Conservation (phyloP, 495 filamentous ascomycete species). For the Penicillium maclennaniae region DNA sequence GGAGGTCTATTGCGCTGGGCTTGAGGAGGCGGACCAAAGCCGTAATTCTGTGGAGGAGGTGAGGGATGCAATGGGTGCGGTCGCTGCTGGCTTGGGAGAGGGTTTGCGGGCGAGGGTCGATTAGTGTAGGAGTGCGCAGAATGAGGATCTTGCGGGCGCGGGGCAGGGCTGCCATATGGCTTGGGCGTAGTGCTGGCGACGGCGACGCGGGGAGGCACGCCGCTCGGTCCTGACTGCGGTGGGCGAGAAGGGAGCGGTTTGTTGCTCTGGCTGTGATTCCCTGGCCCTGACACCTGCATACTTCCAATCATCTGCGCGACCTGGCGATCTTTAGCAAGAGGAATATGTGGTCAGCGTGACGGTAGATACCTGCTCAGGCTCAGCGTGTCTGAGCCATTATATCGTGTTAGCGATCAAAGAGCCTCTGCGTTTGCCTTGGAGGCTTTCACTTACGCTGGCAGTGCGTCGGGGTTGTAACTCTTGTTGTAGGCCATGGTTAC, state of each 20-base stretch:
- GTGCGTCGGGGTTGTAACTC: constrained; percentile 90
- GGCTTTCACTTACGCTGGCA: constrained; percentile 73
- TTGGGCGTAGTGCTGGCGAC: constrained; percentile 28
- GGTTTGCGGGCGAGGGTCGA: constrained; percentile 23
- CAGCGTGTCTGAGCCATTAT: constrained; percentile 68
- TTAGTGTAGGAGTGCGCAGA: constrained; percentile 29
- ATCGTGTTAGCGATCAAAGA: constrained; percentile 9
- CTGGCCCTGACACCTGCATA: constrained; percentile 24
- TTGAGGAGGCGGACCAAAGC: constrained; percentile 50
- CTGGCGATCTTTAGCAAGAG: constrained; percentile 23
- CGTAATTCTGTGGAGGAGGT: constrained; percentile 58
- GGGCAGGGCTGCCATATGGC: constrained; percentile 21
- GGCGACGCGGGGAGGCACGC: constrained; percentile 29
- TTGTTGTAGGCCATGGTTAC: constrained; percentile 86
- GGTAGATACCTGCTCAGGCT: constrained; percentile 77
- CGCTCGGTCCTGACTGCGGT: constrained; percentile 20
- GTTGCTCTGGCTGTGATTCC: constrained; percentile 12
- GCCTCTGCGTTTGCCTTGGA: background rate
- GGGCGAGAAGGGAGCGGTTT: constrained; percentile 29
- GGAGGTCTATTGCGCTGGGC: constrained; percentile 45
- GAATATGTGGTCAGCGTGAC: background rate
- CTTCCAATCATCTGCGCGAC: constrained; percentile 53
- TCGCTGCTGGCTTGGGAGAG: constrained; percentile 29
- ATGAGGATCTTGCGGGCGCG: constrained; percentile 30
- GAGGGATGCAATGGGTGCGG: constrained; percentile 46